Conservation (phyloP, 2,329 filamentous ascomycete species). For the Hypoxylon sp. region DNA sequence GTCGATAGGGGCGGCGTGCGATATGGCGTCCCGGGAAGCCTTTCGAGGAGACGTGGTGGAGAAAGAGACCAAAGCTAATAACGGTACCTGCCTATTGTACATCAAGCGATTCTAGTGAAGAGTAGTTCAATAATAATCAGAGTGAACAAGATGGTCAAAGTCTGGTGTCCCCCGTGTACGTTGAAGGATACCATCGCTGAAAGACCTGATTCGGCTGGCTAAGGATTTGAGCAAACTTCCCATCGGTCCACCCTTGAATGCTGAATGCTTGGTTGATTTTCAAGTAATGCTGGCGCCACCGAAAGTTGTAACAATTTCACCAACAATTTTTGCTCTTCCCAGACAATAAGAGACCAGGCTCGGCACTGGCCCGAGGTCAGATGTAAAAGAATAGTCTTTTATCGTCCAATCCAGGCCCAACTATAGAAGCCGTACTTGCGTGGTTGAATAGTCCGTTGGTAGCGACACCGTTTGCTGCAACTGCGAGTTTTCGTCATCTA, state of each 20-base stretch:
- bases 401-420: not conserved
- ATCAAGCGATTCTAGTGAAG: too few relatives aligned
- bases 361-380: too few relatives aligned
- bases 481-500: constrained; percentile 13
- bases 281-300: too few relatives aligned
- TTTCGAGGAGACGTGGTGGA: not conserved
- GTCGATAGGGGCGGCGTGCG: not conserved
- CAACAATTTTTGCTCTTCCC: not conserved
- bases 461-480: not conserved
- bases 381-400: not conserved
- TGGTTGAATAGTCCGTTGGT: constrained; percentile 1
- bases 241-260: too few relatives aligned
- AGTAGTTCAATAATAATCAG: not conserved
- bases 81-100: too few relatives aligned
- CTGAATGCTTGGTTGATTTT: too few relatives aligned
- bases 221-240: not conserved
- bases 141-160: not conserved
- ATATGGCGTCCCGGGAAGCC: not conserved
- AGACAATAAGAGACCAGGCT: too few relatives aligned
- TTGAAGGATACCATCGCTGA: not conserved
- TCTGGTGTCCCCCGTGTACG: not conserved
- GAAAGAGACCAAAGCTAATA: not conserved
- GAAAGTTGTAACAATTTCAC: not conserved
- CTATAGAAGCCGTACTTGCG: constrained; percentile 6
- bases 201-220: not conserved